A percentile compares a stretch with the other conserved stretches of the same genome.
These are phyloP conservation scores for Umbellularia californica DNA, from an alignment of 164 flowering plant species.

Conservation along the genomic window DNA sequence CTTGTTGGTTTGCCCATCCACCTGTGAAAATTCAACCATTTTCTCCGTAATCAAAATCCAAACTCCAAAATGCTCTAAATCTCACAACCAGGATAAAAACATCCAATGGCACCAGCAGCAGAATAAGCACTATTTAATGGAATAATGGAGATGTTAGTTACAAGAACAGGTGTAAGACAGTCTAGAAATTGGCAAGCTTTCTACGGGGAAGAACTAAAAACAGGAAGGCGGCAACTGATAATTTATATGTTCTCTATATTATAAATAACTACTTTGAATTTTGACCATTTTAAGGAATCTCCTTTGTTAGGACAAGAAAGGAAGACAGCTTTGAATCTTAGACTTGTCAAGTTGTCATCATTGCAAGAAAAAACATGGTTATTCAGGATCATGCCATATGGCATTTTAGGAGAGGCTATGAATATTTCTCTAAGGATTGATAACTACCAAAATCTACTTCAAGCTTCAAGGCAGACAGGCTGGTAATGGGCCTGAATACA, in stretches of 20 bases:
- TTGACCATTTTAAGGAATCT: neutral
- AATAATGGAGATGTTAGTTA: neutral
- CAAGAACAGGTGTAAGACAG: no score
- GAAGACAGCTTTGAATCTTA: neutral
- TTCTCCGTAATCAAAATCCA: neutral
- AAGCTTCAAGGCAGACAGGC: neutral
- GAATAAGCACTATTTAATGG: neutral
- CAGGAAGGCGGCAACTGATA: neutral
- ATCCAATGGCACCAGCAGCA: neutral
- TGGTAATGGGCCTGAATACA: no score
- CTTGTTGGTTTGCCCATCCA: constrained; percentile 3
- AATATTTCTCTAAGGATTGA: neutral
- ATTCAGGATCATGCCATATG: neutral
- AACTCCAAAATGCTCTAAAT: neutral
- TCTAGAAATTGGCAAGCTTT: no score
- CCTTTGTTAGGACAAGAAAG: neutral
- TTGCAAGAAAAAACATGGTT: neutral
- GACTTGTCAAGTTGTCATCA: neutral
- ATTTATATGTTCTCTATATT: no score
- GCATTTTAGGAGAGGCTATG: neutral
- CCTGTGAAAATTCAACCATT: neutral
- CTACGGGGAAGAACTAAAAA: neutral
- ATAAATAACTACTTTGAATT: neutral
- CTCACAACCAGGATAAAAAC: neutral
- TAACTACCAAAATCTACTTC: no score